Evolutionary conservation across 2,329 filamentous ascomycete species (phyloP).

Genomic region (Arthroderma sp.): DNA sequence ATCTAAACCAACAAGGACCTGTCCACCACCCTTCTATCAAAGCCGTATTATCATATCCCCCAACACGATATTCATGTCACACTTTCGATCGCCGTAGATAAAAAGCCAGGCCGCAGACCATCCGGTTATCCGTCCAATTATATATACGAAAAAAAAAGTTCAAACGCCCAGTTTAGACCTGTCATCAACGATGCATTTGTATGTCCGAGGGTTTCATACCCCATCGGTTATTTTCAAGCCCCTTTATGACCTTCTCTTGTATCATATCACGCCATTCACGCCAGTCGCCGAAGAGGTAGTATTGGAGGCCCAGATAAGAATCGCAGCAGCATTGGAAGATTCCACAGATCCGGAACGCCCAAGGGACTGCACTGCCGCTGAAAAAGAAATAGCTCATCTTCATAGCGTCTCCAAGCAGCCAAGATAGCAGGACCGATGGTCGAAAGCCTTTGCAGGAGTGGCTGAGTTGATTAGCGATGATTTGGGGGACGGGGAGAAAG

Average conservation of each 20-base stretch:
- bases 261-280: neutral
- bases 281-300: constrained; percentile 29
- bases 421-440: constrained; percentile 34
- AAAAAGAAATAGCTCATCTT: constrained; percentile 40
- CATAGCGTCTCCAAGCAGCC: constrained; percentile 38
- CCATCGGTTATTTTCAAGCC: constrained; percentile 6
- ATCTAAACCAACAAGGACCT: no score
- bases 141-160: neutral
- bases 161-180: neutral
- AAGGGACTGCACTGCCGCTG: constrained; percentile 30
- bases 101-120: no score
- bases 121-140: no score
- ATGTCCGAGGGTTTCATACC: constrained; percentile 11
- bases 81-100: no score
- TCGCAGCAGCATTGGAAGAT: constrained; percentile 38
- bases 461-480: constrained; percentile 34
- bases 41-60: no score
- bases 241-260: neutral
- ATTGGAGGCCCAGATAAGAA: constrained; percentile 35
- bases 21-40: no score
- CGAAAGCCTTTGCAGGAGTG: constrained; percentile 38
- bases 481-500: constrained; percentile 35
- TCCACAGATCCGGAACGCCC: constrained; percentile 36
- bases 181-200: constrained; percentile 4
- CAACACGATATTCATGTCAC: no score